Evolutionary conservation across 305 asterid genomes (phyloP), one percentile per base, ranked within the genome.

Genomic region (Solanum chacoense): DNA sequence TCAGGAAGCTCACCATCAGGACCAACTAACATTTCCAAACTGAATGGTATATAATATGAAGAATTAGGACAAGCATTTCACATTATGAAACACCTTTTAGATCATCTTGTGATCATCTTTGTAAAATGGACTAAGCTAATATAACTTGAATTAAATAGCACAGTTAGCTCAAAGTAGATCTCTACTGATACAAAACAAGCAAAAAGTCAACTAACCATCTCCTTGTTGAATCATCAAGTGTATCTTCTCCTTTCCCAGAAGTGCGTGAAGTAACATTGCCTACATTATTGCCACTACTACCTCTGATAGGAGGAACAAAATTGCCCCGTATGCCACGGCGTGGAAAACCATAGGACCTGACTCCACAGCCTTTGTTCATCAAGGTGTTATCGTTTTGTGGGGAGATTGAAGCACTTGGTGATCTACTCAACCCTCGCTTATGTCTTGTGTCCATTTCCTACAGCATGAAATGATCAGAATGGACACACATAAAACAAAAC

Each of bases 1-100:
- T 97, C 99, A 35, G 99, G 99, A 92, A 97, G 96, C 93, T 96
- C 98, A 18, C 99, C 99, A 84, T 97, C 99, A 89, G 99, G 96
- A 88, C 98, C 99, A 65, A 95, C 93, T 88, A 97, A 93, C 92
- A 95, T 88, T 90, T 97, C 99, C 95, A 97, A 88, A 92, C 99
- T 97, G 88, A 92, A 94, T 50, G 50, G 78, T 13, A 24, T 12
- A 32, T 11, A 88, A 89, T 86, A 84, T 85, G 84, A 84, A 86
- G 89, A 71, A 67, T 81, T 88, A 89, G 87, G 88, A 36, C 84
- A 11, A 84, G 32, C 6, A 6, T 55, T 36, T 84, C 20, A 28
- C 74, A 84, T 84, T 55, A 55, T 84, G 32, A 84, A 22, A 28
- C 87, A 32, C 87, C 32, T 84, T 20, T 11, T 91, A 76, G 89